phyloP scores from a whole-genome alignment of 2,329 filamentous ascomycete species.

The Pestalotiopsis sp. region DNA sequence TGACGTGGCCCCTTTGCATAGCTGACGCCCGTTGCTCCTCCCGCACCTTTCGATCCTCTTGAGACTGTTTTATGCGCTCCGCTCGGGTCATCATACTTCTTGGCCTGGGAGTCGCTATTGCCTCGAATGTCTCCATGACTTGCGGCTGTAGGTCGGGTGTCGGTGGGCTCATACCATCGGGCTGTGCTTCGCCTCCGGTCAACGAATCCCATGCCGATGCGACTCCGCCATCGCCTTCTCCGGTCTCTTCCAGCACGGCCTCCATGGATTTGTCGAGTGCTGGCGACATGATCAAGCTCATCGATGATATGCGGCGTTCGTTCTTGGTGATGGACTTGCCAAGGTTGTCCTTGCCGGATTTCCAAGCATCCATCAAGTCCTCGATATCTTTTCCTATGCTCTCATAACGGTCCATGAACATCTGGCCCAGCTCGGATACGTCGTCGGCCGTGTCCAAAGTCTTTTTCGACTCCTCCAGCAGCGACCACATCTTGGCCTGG shows the following conservation, averaged over 20 bases:
- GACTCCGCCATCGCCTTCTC: slow-evolving; percentile 47
- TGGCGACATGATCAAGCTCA: slow-evolving; percentile 62
- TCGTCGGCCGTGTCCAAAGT: slow-evolving; percentile 74
- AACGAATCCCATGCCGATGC: slow-evolving; percentile 76
- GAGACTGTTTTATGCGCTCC: slow-evolving; percentile 84
- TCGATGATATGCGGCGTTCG: slow-evolving; percentile 68
- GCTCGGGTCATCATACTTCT: slow-evolving; percentile 77
- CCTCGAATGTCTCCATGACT: slow-evolving; percentile 95
- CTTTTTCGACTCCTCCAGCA: slow-evolving; percentile 86
- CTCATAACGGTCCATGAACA: slow-evolving; percentile 88
- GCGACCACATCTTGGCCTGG: slow-evolving; percentile 90
- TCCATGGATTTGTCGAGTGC: slow-evolving; percentile 66
- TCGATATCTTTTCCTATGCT: slow-evolving; percentile 88
- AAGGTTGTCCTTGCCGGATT: slow-evolving; percentile 81
- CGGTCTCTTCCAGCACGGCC: slow-evolving; percentile 44
- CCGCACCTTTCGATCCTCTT: slow-evolving; percentile 80
- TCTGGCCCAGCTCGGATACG: slow-evolving; percentile 75
- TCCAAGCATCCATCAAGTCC: slow-evolving; percentile 81
- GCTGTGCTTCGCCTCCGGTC: slow-evolving; percentile 67
- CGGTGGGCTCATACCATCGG: slow-evolving; percentile 55
- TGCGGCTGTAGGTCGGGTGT: slow-evolving; percentile 63
- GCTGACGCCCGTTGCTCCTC: slow-evolving; percentile 72
- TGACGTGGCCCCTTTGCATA: slow-evolving; percentile 85
- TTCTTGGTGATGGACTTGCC: slow-evolving; percentile 81
- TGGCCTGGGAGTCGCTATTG: slow-evolving; percentile 75